These are phyloP conservation scores for Arthrobotrys entomopaga DNA, from an alignment of 2,329 filamentous ascomycete genomes.

Conservation along the genomic window DNA sequence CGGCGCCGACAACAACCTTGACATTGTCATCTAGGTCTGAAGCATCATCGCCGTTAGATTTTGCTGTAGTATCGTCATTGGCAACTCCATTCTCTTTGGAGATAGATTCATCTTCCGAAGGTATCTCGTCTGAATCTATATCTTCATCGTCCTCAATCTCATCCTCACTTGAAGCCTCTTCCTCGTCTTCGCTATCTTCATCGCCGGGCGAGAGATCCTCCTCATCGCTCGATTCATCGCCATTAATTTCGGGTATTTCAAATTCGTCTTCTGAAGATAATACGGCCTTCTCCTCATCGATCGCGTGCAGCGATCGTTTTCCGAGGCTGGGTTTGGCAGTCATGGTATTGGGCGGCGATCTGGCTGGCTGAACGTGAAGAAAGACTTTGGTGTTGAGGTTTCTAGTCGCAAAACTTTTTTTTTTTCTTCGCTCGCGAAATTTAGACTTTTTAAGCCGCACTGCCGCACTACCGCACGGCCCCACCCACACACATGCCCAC, in stretches of 20 bases:
- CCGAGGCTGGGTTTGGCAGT: conserved; percentile 20
- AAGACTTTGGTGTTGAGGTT: conserved; percentile 32
- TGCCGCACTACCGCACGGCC: conserved; percentile 26
- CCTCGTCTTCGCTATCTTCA: conserved; percentile 63
- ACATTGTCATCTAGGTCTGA: conserved; percentile 67
- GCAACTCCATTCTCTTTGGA: conserved; percentile 63
- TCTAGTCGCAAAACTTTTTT: conserved; percentile 52
- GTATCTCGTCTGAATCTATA: conserved; percentile 67
- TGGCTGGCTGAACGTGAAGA: conserved; percentile 20
- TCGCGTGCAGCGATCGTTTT: conserved; percentile 47
- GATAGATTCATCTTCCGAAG: conserved; percentile 63
- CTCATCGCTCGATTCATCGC: conserved; percentile 62
- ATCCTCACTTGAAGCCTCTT: conserved; percentile 70
- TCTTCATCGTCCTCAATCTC: conserved; percentile 66
- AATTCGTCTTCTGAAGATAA: conserved; percentile 52
- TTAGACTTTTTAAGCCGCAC: conserved; percentile 51
- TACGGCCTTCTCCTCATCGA: conserved; percentile 40
- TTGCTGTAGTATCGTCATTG: conserved; percentile 62
- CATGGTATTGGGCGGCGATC: conserved; percentile 35
- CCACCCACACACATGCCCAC: not conserved
- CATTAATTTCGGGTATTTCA: conserved; percentile 61
- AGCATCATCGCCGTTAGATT: conserved; percentile 62
- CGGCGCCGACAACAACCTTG: conserved; percentile 79
- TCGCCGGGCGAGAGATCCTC: conserved; percentile 68
- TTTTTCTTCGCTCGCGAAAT: conserved; percentile 44